Conservation (phyloP, 164 flowering plant species). For the Saururus chinensis region DNA sequence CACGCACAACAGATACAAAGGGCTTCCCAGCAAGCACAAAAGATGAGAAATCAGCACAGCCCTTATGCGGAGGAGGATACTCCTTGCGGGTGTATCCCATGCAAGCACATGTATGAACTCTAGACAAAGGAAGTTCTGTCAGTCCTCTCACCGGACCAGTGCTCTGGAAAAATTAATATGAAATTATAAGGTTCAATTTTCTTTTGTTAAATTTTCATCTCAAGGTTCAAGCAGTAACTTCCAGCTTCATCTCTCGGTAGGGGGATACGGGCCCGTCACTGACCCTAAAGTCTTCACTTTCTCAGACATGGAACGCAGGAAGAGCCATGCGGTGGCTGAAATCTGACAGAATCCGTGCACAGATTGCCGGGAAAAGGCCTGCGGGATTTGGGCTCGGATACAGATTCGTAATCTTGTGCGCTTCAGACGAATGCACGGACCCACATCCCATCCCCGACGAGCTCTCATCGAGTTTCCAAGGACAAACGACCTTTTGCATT, state of each 20-base stretch:
- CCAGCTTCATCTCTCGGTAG: too few relatives aligned
- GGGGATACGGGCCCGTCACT: too few relatives aligned
- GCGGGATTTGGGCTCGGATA: background rate
- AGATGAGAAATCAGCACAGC: slow-evolving; percentile 24
- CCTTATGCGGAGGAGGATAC: slow-evolving; percentile 15
- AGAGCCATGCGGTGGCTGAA: background rate
- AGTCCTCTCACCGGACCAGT: too few relatives aligned
- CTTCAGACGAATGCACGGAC: background rate
- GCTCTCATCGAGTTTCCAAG: too few relatives aligned
- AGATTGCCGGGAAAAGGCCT: background rate
- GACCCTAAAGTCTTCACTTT: background rate
- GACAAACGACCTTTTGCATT: too few relatives aligned
- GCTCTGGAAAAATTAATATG: too few relatives aligned
- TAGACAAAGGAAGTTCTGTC: too few relatives aligned
- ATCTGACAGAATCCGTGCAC: background rate
- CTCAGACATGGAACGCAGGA: background rate
- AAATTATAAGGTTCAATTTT: too few relatives aligned
- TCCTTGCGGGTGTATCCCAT: slow-evolving; percentile 51
- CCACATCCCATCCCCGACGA: background rate
- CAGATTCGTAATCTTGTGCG: background rate
- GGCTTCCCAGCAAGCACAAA: slow-evolving; percentile 35
- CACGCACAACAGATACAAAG: slow-evolving; percentile 55
- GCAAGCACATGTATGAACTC: background rate
- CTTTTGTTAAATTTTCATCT: too few relatives aligned
- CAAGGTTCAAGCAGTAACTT: too few relatives aligned